These are phyloP conservation scores for Beauveria pseudobassiana DNA, from an alignment of 2,329 filamentous ascomycete genomes.

Conservation along the genomic window DNA sequence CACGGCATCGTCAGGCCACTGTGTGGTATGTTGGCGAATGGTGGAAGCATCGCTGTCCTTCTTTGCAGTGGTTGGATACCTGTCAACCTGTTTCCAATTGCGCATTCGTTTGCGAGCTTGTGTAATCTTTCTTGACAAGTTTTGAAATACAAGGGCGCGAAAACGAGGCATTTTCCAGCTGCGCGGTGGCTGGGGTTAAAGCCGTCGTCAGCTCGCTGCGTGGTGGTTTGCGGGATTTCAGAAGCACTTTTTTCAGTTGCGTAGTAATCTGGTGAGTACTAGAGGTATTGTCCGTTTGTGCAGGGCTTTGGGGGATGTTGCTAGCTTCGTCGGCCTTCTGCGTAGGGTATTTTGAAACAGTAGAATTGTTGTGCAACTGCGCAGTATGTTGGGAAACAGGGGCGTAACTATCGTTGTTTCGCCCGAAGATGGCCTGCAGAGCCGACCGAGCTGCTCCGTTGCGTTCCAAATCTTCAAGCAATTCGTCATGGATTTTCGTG, in stretches of 20 bases:
- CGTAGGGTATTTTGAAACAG: background rate
- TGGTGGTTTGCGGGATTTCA: background rate
- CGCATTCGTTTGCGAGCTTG: background rate
- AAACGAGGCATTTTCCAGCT: background rate
- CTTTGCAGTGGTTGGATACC: background rate
- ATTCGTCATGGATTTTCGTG: background rate
- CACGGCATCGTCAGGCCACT: background rate
- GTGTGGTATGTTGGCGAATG: background rate
- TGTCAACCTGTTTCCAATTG: background rate
- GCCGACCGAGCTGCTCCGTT: background rate
- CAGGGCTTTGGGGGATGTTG: background rate
- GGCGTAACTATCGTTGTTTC: background rate
- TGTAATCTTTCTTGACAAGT: background rate
- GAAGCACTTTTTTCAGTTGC: background rate
- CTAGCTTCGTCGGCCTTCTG: background rate
- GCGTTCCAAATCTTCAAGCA: background rate
- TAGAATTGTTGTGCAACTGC: background rate
- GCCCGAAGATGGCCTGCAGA: background rate
- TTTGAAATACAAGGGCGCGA: background rate
- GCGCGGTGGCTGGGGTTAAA: background rate
- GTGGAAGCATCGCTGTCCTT: background rate
- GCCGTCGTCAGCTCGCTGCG: background rate
- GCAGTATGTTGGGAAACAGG: background rate
- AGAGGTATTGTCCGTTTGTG: background rate
- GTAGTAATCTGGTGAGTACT: too few species aligned